Evolutionary conservation across 2,329 filamentous ascomycete species (phyloP).

Genomic region (Fusarium praegraminearum): DNA sequence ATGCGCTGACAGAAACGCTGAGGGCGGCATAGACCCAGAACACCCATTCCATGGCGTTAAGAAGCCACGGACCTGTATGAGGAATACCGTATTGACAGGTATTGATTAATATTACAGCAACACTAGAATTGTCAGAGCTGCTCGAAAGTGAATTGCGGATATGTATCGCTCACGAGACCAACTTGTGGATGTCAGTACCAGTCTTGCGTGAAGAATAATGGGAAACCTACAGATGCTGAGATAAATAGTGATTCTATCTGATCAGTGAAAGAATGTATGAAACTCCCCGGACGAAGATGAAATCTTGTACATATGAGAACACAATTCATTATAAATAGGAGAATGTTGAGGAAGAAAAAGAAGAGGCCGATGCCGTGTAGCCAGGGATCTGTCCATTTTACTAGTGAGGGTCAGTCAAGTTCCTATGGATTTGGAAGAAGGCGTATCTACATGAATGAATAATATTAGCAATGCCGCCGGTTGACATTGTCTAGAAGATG

Average conservation of each 20-base stretch:
- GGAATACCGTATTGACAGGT: conserved; percentile 79
- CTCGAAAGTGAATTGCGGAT: not conserved
- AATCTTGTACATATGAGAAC: conserved; percentile 76
- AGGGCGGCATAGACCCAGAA: conserved; percentile 81
- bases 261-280: conserved; percentile 78
- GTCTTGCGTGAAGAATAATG: conserved; percentile 12
- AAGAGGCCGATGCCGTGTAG: conserved; percentile 69
- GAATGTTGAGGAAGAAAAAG: conserved; percentile 73
- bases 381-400: conserved; percentile 59
- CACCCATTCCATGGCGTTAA: conserved; percentile 69
- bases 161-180: conserved; percentile 56
- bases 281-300: conserved; percentile 75
- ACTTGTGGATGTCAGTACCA: conserved; percentile 45
- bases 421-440: not conserved
- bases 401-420: conserved; percentile 19
- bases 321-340: conserved; percentile 73
- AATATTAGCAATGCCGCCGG: conserved; percentile 68
- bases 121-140: conserved; percentile 56
- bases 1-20: conserved; percentile 74
- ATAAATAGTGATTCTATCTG: conserved; percentile 84
- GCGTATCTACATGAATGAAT: conserved; percentile 53
- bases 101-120: conserved; percentile 82
- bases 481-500: conserved; percentile 58
- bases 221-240: conserved; percentile 67
- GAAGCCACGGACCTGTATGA: conserved; percentile 72